Evolutionary conservation across 768 basidiomycete species (phyloP).

Genomic region (Sarcomyxa edulis): DNA sequence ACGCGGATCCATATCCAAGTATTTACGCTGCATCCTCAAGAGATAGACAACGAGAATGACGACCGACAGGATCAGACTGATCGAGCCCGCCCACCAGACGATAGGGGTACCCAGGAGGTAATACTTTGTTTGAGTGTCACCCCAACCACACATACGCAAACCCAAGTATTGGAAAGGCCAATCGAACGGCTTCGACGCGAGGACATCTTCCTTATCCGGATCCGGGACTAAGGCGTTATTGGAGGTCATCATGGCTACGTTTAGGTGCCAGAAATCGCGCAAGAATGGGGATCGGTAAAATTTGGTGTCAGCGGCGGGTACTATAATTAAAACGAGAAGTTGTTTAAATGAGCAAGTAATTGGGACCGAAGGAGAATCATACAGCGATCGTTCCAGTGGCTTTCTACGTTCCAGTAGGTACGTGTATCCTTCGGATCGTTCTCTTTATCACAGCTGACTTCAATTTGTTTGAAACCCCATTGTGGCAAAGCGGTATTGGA

Average conservation of each 20-base stretch:
- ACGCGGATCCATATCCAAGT: conserved; percentile 87
- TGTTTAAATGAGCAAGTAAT: conserved; percentile 2
- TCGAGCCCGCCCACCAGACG: conserved; percentile 82
- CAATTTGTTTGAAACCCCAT: conserved; percentile 99
- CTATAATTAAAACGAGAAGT: conserved; percentile 30
- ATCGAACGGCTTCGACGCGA: conserved; percentile 87
- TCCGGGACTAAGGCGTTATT: conserved; percentile 98
- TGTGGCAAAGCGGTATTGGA: conserved; percentile 87
- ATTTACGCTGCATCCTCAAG: conserved; percentile 82
- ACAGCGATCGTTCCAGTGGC: conserved; percentile 95
- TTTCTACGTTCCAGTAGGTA: conserved; percentile 98
- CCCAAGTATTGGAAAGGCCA: conserved; percentile 93
- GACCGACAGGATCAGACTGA: conserved; percentile 56
- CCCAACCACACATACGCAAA: conserved; percentile 97
- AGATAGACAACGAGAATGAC: conserved; percentile 62
- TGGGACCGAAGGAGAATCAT: conserved; percentile 22
- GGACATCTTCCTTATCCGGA: conserved; percentile 97
- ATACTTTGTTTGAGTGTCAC: conserved; percentile 80
- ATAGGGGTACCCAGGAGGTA: conserved; percentile 92
- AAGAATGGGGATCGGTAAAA: conserved; percentile 89
- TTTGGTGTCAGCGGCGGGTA: conserved; percentile 78
- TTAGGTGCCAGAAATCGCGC: conserved; percentile 97
- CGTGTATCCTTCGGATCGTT: conserved; percentile 75
- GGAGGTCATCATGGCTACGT: conserved; percentile 99
- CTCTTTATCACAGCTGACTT: conserved; percentile 90